A percentile compares a stretch with the other conserved stretches of the same genome.
These are phyloP conservation scores for Rhodotorula taiwanensis DNA, from an alignment of 768 basidiomycete species.

Conservation along the genomic window DNA sequence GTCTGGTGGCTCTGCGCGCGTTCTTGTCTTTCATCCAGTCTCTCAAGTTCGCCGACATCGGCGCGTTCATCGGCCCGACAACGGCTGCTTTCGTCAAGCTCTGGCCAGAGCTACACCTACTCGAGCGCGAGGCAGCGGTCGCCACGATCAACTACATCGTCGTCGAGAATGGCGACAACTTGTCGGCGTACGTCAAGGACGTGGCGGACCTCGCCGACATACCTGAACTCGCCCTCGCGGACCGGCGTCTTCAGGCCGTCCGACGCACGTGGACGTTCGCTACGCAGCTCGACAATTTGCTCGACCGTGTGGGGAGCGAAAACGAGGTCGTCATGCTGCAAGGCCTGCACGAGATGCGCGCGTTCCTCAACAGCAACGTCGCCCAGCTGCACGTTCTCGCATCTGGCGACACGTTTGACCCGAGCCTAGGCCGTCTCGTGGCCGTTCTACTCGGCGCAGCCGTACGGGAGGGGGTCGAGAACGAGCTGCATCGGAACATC, in stretches of 20 bases:
- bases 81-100: slow-evolving; percentile 72
- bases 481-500: slow-evolving; percentile 56
- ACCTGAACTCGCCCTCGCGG: slow-evolving; percentile 49
- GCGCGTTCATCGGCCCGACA: slow-evolving; percentile 76
- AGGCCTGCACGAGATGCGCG: slow-evolving; percentile 67
- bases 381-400: slow-evolving; percentile 58
- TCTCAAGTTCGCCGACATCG: slow-evolving; percentile 61
- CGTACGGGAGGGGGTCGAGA: slow-evolving; percentile 67
- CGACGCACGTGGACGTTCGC: slow-evolving; percentile 54
- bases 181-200: slow-evolving; percentile 61
- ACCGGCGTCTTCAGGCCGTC: slow-evolving; percentile 36
- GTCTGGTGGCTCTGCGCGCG: slow-evolving; percentile 67
- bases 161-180: slow-evolving; percentile 54
- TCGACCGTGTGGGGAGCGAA: slow-evolving; percentile 69
- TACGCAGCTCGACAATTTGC: slow-evolving; percentile 57
- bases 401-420: slow-evolving; percentile 80
- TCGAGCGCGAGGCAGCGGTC: slow-evolving; percentile 54
- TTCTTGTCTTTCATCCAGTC: slow-evolving; percentile 73
- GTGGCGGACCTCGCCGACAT: slow-evolving; percentile 71
- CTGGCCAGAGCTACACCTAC: slow-evolving; percentile 61
- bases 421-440: slow-evolving; percentile 62
- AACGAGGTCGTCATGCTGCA: slow-evolving; percentile 70
- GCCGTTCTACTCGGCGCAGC: slow-evolving; percentile 62
- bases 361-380: slow-evolving; percentile 50
- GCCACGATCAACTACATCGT: slow-evolving; percentile 65